phyloP scores from a whole-genome alignment of 495 filamentous ascomycete genomes.

The Tuber brumale region DNA sequence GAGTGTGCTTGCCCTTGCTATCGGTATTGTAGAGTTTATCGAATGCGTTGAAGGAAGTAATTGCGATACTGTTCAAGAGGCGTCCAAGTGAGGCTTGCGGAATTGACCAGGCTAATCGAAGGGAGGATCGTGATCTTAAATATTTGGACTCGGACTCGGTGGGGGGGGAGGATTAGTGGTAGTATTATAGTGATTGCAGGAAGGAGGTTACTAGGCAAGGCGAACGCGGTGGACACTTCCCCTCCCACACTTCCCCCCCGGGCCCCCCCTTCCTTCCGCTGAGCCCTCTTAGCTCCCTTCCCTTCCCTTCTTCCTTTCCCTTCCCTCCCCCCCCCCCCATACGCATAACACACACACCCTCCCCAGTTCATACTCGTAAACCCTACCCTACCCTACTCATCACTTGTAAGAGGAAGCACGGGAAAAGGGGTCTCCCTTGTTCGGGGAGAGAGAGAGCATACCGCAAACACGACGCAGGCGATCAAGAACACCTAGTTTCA shows the following conservation, averaged over 20 bases:
- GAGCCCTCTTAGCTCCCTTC: background rate
- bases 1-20: slow-evolving; percentile 7
- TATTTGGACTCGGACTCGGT: slow-evolving; percentile 5
- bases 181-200: slow-evolving; percentile 32
- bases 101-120: slow-evolving; percentile 17
- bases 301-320: background rate
- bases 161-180: slow-evolving; percentile 2
- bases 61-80: slow-evolving; percentile 4
- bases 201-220: slow-evolving; percentile 5
- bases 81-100: slow-evolving; percentile 12
- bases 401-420: slow-evolving; percentile 13
- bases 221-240: slow-evolving; percentile 8
- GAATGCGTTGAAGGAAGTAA: slow-evolving; percentile 14
- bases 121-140: slow-evolving; percentile 24
- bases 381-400: slow-evolving; percentile 15
- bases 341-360: background rate
- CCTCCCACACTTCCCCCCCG: background rate
- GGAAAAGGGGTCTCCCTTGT: slow-evolving; percentile 33
- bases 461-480: slow-evolving; percentile 34
- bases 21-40: slow-evolving; percentile 10
- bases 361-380: background rate
- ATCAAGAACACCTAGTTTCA: slow-evolving; percentile 38
- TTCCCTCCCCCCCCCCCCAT: background rate
- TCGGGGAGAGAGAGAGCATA: slow-evolving; percentile 26
- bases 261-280: background rate